A percentile compares a stretch with the other conserved stretches of the same genome.
These are phyloP conservation scores for Closterium sp. DNA, from an alignment of 139 green algal species.

Conservation along the genomic window DNA sequence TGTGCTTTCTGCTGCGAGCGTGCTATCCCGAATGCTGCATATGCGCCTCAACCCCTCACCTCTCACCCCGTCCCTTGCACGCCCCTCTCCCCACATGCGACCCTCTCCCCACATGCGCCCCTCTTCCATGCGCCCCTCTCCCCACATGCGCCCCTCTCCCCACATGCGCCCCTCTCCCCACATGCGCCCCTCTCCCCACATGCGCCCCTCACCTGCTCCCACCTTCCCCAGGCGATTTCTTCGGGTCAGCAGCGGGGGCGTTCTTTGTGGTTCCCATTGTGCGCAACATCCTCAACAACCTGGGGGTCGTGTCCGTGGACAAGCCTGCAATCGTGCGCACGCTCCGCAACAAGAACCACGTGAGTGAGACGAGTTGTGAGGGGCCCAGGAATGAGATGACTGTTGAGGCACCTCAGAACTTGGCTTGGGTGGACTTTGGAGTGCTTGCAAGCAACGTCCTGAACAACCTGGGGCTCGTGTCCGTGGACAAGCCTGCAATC, in stretches of 20 bases:
- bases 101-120: too few species aligned
- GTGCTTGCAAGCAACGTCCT: not conserved
- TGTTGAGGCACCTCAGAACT: too few species aligned
- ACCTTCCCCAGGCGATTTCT: not conserved
- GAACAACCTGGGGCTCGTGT: not conserved
- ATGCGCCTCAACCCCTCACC: too few species aligned
- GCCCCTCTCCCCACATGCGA: too few species aligned
- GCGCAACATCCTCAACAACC: not conserved
- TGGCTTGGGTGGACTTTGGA: not conserved
- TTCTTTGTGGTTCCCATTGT: conserved; percentile 6
- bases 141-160: too few species aligned
- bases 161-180: too few species aligned
- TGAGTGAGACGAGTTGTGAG: too few species aligned
- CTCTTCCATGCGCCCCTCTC: too few species aligned
- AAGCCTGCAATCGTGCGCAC: not conserved
- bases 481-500: not conserved
- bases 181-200: not conserved
- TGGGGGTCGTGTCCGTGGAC: not conserved
- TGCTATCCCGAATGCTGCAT: too few species aligned
- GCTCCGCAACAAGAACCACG: not conserved
- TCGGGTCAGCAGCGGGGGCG: not conserved
- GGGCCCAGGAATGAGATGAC: too few species aligned
- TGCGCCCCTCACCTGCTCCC: not conserved
- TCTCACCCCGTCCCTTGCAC: too few species aligned
- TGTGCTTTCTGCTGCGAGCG: too few species aligned